These are phyloP conservation scores for Lantana camara DNA, from an alignment of 257 asterid genomes.

Conservation along the genomic window DNA sequence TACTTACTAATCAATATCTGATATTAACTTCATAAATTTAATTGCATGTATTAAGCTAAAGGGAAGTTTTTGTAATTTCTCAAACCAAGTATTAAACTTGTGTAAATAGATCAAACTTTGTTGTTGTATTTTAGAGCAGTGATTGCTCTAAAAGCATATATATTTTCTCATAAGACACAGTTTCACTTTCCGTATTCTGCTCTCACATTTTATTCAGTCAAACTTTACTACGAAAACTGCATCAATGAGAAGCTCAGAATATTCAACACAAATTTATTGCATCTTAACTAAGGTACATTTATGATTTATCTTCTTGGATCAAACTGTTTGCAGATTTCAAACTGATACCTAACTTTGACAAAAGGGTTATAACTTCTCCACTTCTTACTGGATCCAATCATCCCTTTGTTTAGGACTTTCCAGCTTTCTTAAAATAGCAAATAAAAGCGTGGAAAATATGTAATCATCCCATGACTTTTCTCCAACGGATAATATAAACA, in stretches of 20 bases:
- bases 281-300: constrained; percentile 10
- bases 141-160: too few species aligned
- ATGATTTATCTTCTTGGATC: background rate
- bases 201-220: background rate
- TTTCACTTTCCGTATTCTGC: background rate
- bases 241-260: background rate
- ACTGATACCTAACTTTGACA: constrained; percentile 34
- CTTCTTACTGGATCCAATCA: background rate
- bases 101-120: too few species aligned
- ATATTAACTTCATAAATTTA: too few species aligned
- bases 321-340: constrained; percentile 29
- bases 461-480: constrained; percentile 24
- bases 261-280: constrained; percentile 27
- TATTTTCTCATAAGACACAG: too few species aligned
- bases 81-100: too few species aligned
- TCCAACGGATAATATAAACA: background rate
- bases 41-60: too few species aligned
- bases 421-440: constrained; percentile 15
- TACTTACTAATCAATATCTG: too few species aligned
- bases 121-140: too few species aligned
- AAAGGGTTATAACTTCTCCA: background rate
- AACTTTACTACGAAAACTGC: background rate
- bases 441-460: constrained; percentile 19
- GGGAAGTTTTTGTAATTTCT: too few species aligned
- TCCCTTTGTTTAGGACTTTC: constrained; percentile 25